Base-by-base conservation (phyloP, 768 basidiomycete genomes). In the Hydnomerulius pinastri region DNA sequence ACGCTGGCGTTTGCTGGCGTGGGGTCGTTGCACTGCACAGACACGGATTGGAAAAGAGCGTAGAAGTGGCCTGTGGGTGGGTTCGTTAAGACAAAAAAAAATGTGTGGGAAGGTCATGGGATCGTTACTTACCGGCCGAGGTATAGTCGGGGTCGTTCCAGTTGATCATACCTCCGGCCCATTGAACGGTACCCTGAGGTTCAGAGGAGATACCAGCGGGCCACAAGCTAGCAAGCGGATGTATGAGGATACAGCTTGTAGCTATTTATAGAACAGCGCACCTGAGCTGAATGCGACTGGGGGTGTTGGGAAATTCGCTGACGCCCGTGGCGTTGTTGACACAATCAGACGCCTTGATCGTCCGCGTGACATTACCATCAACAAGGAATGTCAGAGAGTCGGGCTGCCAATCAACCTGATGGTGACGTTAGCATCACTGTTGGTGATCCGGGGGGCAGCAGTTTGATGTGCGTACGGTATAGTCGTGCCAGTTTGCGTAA, bases 161-260 rank as follows among this genome's bases (percentile, higher is more conserved):
- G 73, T 91, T 72, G 70, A 92, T 90, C 81, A 89, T 77, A 70
- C 83, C 91, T 54, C 88, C 89, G 13, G 83, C 77, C 91, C 92
- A 95, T 48, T 79, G 59, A 28, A 95, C 70, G 7, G 87, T 92
- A 21, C 92, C 92, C 42, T 72, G 68, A 7, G 89, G 73, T 28
- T 74, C 76, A 8, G 75, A 61, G 32, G 73, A 49, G 60, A 89
- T 84, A 27, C 91, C 92, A 6, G 87, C 86, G n/a, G 90, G 86
- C 90, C 91, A 93, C 46, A 93, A 57, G 53, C 86, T 75, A 43
- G 27, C 4, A 20, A 28, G n/a, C 7, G 2, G 5, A 27, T 33
- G 15, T 6, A 20, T 61, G 11, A 68, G 35, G 12, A 4, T 27
- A 13, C 2, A 20, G 23, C 30, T 5, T 0, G 1, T 18, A 12